Percentiles rank a stretch among this genome's conserved stretches.
Evolutionary conservation across 148 eudicot species (phyloP).

Genomic region (Bassia scoparia): DNA sequence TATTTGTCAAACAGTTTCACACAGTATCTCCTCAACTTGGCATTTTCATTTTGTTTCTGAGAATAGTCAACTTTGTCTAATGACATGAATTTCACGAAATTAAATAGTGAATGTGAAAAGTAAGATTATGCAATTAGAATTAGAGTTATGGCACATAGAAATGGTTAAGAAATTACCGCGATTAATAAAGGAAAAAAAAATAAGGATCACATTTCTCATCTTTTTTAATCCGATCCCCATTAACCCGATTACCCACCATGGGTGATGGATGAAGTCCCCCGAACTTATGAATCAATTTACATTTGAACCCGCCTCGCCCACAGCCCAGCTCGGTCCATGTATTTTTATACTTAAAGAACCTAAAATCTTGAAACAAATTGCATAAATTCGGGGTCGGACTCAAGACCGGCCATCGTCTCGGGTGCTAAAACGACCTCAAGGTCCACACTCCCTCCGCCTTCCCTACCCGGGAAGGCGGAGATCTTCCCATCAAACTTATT

Average conservation of each 20-base stretch:
- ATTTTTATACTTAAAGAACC: neutral
- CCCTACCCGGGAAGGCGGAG: conserved; percentile 81
- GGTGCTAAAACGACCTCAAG: conserved; percentile 72
- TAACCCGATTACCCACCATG: neutral
- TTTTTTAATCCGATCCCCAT: conserved; percentile 3
- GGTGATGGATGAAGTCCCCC: neutral
- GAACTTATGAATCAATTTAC: neutral
- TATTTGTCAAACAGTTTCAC: conserved; percentile 9
- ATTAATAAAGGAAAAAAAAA: neutral
- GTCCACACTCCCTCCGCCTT: conserved; percentile 70
- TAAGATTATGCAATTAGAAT: conserved; percentile 27
- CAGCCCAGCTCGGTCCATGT: neutral
- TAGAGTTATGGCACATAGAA: conserved; percentile 23
- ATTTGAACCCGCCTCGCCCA: neutral
- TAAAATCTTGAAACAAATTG: conserved; percentile 44
- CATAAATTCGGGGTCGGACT: conserved; percentile 74
- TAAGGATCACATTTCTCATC: neutral
- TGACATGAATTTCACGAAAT: neutral
- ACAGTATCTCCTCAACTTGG: neutral
- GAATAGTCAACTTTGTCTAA: conserved; percentile 16
- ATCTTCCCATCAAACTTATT: conserved; percentile 93
- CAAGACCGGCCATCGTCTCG: conserved; percentile 62
- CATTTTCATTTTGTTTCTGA: neutral
- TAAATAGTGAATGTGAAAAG: neutral
- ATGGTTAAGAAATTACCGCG: neutral